These are phyloP conservation scores for Trametes versicolor DNA, from an alignment of 1,284 basidiomycete species.

Conservation along the genomic window DNA sequence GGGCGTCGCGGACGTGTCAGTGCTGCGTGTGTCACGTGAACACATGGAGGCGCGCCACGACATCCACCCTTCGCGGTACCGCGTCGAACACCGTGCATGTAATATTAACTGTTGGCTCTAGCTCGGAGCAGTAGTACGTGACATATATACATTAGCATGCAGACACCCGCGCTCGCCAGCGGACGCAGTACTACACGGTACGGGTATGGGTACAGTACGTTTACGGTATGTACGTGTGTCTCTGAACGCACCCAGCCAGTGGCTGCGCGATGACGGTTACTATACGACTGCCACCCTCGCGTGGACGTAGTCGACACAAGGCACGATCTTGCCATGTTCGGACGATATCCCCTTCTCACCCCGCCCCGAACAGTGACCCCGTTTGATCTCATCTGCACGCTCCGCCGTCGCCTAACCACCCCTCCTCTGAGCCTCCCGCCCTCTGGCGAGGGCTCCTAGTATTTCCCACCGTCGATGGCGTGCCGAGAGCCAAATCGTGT, in stretches of 20 bases:
- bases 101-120: too few species aligned
- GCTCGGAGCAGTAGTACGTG: background rate
- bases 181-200: slow-evolving; percentile 12
- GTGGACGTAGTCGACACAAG: background rate
- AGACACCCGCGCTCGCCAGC: slow-evolving; percentile 20
- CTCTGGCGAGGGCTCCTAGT: background rate
- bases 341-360: background rate
- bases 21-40: slow-evolving; percentile 20
- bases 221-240: slow-evolving; percentile 18
- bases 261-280: slow-evolving; percentile 16
- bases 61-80: too few species aligned
- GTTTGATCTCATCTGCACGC: too few species aligned
- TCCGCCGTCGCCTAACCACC: background rate
- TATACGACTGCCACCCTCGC: slow-evolving; percentile 9
- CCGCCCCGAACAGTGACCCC: background rate
- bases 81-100: too few species aligned
- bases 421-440: background rate
- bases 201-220: slow-evolving; percentile 24
- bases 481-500: background rate
- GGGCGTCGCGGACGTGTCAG: slow-evolving; percentile 27
- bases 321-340: slow-evolving; percentile 3
- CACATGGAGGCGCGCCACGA: background rate
- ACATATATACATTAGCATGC: slow-evolving; percentile 21
- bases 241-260: slow-evolving; percentile 4
- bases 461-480: background rate